Conservation (phyloP, 495 filamentous ascomycete species). For the Penicillium parvum region DNA sequence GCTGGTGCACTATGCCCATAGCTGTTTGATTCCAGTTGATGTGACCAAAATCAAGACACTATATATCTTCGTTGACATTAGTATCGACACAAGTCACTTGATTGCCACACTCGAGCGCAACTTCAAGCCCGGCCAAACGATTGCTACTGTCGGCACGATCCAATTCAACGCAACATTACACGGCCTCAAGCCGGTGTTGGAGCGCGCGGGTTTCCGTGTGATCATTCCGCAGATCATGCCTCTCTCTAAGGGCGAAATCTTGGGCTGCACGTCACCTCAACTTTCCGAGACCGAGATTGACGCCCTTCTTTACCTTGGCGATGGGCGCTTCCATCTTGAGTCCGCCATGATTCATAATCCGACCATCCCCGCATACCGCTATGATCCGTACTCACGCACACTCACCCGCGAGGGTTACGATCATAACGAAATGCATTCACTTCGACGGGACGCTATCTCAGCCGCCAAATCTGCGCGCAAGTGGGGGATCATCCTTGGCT, state of each 20-base stretch:
- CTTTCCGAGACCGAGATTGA: constrained; percentile 59
- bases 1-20: constrained; percentile 95
- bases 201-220: constrained; percentile 75
- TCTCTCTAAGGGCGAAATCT: constrained; percentile 86
- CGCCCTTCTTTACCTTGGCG: constrained; percentile 85
- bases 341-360: constrained; percentile 99
- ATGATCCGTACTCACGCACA: constrained; percentile 91
- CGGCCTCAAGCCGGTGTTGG: constrained; percentile 66
- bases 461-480: constrained; percentile 70
- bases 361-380: constrained; percentile 81
- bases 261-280: constrained; percentile 89
- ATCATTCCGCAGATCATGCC: constrained; percentile 91
- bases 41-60: constrained; percentile 92
- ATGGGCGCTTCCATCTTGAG: constrained; percentile 96
- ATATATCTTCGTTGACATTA: constrained; percentile 98
- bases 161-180: constrained; percentile 98
- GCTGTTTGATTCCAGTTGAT: constrained; percentile 91
- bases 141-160: constrained; percentile 94
- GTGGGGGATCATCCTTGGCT: constrained; percentile 93
- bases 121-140: constrained; percentile 74
- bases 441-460: constrained; percentile 72
- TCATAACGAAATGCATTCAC: constrained; percentile 80
- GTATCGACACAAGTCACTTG: constrained; percentile 85
- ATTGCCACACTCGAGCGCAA: constrained; percentile 84
- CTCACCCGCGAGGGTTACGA: constrained; percentile 86